phyloP scores from a whole-genome alignment of 2,329 filamentous ascomycete genomes.

The Rutstroemia sp. region DNA sequence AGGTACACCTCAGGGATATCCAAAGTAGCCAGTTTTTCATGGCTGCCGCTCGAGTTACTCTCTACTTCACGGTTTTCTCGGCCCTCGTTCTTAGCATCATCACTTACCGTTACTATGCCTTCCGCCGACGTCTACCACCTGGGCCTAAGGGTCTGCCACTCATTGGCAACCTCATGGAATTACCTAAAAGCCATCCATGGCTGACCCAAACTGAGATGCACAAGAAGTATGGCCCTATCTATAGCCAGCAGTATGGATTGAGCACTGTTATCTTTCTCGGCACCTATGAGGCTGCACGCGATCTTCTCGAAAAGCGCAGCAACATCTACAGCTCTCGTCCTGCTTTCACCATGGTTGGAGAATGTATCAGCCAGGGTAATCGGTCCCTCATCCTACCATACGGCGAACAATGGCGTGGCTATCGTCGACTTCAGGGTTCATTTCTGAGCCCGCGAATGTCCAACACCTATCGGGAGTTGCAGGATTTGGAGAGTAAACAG shows the following conservation, averaged over 20 bases:
- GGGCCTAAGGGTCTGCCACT: conserved; percentile 20
- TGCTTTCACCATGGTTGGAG: conserved; percentile 31
- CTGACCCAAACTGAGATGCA: conserved; percentile 19
- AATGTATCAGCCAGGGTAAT: conserved; percentile 35
- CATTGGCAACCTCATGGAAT: conserved; percentile 19
- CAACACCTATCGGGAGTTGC: conserved; percentile 25
- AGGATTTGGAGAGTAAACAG: conserved; percentile 30
- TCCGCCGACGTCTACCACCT: conserved; percentile 14
- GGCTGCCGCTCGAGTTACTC: background rate
- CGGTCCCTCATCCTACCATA: conserved; percentile 39
- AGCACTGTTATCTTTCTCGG: conserved; percentile 36
- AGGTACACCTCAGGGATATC: background rate
- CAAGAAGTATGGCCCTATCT: conserved; percentile 20
- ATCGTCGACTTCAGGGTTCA: conserved; percentile 38
- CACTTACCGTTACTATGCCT: background rate
- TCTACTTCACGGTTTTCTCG: background rate
- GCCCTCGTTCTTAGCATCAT: background rate
- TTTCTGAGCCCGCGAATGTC: conserved; percentile 35
- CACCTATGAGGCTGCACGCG: conserved; percentile 34
- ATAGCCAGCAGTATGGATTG: conserved; percentile 15
- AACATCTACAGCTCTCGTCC: conserved; percentile 39
- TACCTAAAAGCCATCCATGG: conserved; percentile 17
- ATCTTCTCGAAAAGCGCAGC: conserved; percentile 39
- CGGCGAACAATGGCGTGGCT: conserved; percentile 35
- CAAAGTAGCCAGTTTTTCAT: background rate